A percentile compares a stretch with the other conserved stretches of the same genome.
Conservation (phyloP, 176 grass and related monocot genomes). For the Carex cristatella region DNA sequence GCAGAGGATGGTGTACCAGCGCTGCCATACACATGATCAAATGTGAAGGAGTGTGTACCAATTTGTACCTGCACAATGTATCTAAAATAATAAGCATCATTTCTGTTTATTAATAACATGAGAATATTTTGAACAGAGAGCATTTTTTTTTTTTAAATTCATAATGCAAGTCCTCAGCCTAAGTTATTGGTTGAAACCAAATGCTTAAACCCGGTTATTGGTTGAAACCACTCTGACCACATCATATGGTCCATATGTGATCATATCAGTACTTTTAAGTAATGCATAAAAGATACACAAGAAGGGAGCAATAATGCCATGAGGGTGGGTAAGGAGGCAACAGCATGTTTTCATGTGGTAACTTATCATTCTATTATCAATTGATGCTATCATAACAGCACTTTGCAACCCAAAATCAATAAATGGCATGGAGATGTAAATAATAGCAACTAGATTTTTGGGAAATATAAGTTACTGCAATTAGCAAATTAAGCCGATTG, state of each 20-base stretch:
- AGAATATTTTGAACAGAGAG: neutral
- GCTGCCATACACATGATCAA: constrained; percentile 92
- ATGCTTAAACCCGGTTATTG: neutral
- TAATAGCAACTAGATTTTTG: neutral
- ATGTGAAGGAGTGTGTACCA: constrained; percentile 92
- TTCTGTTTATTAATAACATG: neutral
- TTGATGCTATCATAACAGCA: neutral
- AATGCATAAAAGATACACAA: constrained; percentile 1
- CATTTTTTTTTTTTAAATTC: neutral
- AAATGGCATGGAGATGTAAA: neutral
- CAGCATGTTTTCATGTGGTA: constrained; percentile 13
- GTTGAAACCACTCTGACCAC: neutral
- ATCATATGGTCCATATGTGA: neutral
- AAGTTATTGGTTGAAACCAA: neutral
- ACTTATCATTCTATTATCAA: neutral
- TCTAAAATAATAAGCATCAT: neutral
- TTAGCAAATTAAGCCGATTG: neutral
- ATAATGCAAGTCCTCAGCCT: neutral
- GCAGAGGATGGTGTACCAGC: constrained; percentile 47
- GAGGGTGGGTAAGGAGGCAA: neutral
- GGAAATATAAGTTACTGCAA: neutral
- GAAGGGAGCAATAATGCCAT: neutral
- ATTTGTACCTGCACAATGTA: constrained; percentile 72
- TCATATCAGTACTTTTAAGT: neutral
- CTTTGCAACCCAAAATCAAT: neutral